phyloP scores from a whole-genome alignment of 345 rosid species.

The Salix brachista region DNA sequence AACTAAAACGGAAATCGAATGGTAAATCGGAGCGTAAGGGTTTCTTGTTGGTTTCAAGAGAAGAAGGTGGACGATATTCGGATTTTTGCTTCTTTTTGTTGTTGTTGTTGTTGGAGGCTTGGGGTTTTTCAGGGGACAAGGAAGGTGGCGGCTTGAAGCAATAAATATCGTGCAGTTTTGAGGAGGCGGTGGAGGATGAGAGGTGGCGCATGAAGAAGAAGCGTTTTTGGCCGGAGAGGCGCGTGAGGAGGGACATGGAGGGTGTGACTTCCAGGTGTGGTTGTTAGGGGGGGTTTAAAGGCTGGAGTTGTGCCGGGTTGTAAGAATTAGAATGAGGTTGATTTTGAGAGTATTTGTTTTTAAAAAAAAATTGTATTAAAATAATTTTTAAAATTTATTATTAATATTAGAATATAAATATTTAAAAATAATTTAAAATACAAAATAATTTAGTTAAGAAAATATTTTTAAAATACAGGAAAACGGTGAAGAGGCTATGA shows the following conservation, averaged over 20 bases:
- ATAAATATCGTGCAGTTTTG: slow-evolving; percentile 71
- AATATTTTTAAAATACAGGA: no score
- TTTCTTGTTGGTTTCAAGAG: slow-evolving; percentile 54
- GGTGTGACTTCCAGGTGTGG: neutral
- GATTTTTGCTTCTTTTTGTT: slow-evolving; percentile 49
- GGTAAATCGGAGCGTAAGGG: slow-evolving; percentile 54
- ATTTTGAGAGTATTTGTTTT: no score
- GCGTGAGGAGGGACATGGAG: slow-evolving; percentile 38
- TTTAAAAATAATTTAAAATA: no score
- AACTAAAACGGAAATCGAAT: slow-evolving; percentile 82
- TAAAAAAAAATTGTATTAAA: no score
- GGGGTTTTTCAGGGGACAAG: slow-evolving; percentile 36
- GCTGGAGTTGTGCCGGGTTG: no score
- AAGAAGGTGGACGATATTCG: slow-evolving; percentile 78
- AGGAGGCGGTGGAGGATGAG: slow-evolving; percentile 34
- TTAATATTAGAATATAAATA: no score
- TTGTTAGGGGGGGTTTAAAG: slow-evolving; percentile 10
- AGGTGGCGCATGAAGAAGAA: slow-evolving; percentile 34
- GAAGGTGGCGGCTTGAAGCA: slow-evolving; percentile 65
- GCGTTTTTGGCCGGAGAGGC: slow-evolving; percentile 51
- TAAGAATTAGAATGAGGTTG: no score
- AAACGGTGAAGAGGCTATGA: no score
- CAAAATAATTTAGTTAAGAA: no score
- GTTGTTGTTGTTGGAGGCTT: slow-evolving; percentile 11
- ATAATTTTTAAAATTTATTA: no score